Conservation (phyloP, 1,284 basidiomycete genomes). For the Heliocybe sulcata region DNA sequence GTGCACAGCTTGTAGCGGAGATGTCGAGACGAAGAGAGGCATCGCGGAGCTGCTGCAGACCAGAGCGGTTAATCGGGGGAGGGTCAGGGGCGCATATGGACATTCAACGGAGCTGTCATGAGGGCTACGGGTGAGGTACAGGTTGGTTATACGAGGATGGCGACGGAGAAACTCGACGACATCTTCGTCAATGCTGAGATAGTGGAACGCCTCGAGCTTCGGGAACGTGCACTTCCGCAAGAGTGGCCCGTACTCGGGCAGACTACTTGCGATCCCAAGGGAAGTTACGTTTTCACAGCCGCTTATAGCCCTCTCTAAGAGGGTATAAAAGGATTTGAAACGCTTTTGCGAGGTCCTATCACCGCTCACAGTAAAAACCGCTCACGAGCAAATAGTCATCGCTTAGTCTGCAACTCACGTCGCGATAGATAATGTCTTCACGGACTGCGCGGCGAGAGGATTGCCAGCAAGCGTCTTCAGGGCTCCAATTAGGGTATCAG, state of each 20-base stretch:
- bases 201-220: neutral
- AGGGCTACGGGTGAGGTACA: neutral
- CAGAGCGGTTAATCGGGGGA: neutral
- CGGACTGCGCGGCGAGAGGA: neutral
- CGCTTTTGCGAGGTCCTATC: neutral
- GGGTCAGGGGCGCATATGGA: neutral
- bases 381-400: neutral
- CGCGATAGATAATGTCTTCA: neutral
- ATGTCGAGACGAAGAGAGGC: neutral
- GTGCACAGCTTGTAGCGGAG: neutral
- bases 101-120: neutral
- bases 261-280: neutral
- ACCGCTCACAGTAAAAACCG: neutral
- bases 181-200: neutral
- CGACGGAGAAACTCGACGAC: neutral
- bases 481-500: neutral
- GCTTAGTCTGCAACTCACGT: neutral
- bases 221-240: neutral
- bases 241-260: neutral
- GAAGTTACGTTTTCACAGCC: neutral
- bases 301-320: neutral
- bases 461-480: neutral
- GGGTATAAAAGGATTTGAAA: neutral
- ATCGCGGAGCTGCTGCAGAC: neutral
- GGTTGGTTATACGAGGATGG: neutral